Conservation (phyloP, 73 alveolate species). For the Blepharisma stoltei region DNA sequence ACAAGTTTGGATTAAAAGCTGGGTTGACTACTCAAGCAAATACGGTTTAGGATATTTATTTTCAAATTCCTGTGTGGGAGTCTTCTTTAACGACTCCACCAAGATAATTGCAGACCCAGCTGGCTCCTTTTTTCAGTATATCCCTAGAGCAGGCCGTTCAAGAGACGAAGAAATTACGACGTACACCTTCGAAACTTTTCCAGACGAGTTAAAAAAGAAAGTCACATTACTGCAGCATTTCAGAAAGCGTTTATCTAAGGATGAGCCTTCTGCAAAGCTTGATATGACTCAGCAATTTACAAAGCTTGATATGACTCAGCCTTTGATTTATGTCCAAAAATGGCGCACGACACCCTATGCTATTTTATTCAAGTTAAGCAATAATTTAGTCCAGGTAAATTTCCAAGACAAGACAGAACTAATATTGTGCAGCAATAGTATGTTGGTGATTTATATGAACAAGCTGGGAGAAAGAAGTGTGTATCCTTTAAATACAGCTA, state of each 20-base stretch:
- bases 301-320: neutral
- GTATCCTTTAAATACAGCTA: slow-evolving; percentile 46
- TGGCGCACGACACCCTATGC: slow-evolving; percentile 97
- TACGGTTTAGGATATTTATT: slow-evolving; percentile 53
- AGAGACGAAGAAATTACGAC: slow-evolving; percentile 51
- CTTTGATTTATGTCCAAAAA: slow-evolving; percentile 78
- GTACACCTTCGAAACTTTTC: slow-evolving; percentile 39
- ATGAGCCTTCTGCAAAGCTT: slow-evolving; percentile 31
- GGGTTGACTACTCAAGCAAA: slow-evolving; percentile 58
- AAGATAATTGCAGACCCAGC: slow-evolving; percentile 38
- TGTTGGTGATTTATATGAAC: slow-evolving; percentile 78
- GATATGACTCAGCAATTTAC: no score
- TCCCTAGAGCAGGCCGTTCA: slow-evolving; percentile 38
- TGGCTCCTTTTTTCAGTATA: slow-evolving; percentile 27
- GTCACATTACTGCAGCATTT: slow-evolving; percentile 50
- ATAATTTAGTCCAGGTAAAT: slow-evolving; percentile 93
- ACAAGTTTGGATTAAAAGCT: slow-evolving; percentile 34
- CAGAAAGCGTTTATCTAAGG: slow-evolving; percentile 38
- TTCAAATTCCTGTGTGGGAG: slow-evolving; percentile 42
- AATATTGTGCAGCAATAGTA: slow-evolving; percentile 80
- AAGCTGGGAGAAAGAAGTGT: slow-evolving; percentile 42
- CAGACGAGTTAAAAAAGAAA: slow-evolving; percentile 49
- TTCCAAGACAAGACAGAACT: slow-evolving; percentile 95
- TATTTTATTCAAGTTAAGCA: slow-evolving; percentile 89
- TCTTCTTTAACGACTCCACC: slow-evolving; percentile 44